Base-by-base conservation (phyloP, 2,329 filamentous ascomycete genomes). In the Amylocarpus encephaloides region DNA sequence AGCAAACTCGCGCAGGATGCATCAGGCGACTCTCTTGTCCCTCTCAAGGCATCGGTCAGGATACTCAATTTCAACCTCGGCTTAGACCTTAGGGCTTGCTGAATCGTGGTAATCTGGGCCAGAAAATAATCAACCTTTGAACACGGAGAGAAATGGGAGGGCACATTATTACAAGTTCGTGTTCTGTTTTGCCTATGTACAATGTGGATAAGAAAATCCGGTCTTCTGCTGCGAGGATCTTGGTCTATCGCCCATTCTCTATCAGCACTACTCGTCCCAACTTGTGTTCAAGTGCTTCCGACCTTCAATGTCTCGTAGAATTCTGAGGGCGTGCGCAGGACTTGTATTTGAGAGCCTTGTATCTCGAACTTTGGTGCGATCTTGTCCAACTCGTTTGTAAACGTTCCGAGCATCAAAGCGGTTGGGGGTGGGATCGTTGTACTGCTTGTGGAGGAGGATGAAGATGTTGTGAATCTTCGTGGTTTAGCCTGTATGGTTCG, bases 271-370 rank as follows among this genome's bases (percentile, higher is more conserved):
- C 33, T 35, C 41, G 18, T 41, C 50, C 35, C n/a, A n/a, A n/a
- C n/a, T 30, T 46, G 40, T 22, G 19, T 42, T 35, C 32, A 16
- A 33, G 11, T 46, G 40, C 48, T 42, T 34, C 70, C 58, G 65
- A 90, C 88, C 82, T 96, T 96, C 52, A 98, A 73, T 6, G 85
- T 88, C 60, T 86, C 82, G 69, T 96, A 98, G 66, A 98, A 98
- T 47, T 92, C 87, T n/a, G 79, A 70, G 0, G 93, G 93, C 2
- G 86, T 85, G 60, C 83, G 78, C 11, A 98, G 69, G 16, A 98
- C 85, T 10, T 78, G 76, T 44, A 98, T 86, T 51, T 92, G 82
- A 5, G 88, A 87, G 1, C 89, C 88, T 22, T 83, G 74, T 22
- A 98, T 76, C 65, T 91, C 87, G 61, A 98, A 95, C 40, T 87